Evolutionary conservation across 306 rosid genomes (phyloP).

Genomic region (Ammopiptanthus mongolicus): DNA sequence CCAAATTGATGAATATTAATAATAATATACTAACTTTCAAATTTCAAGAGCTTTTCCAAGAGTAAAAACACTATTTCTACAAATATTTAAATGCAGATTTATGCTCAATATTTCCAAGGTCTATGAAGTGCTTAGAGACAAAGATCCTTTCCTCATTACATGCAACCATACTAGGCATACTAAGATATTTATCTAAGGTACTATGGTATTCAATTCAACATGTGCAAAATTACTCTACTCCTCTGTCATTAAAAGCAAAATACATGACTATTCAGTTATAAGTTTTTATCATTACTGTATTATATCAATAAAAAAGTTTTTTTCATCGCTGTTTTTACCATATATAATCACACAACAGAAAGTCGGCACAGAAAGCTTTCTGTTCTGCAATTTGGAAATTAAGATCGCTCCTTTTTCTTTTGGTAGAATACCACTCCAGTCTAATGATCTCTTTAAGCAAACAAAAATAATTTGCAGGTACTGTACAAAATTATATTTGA

Average conservation of each 20-base stretch:
- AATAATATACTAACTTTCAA: constrained; percentile 1
- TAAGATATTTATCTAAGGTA: constrained; percentile 9
- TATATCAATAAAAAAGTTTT: not conserved
- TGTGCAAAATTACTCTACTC: not conserved
- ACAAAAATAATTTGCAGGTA: not conserved
- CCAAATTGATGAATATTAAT: not conserved
- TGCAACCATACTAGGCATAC: not conserved
- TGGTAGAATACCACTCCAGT: not conserved
- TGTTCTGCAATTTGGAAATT: constrained; percentile 7
- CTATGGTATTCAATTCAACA: not conserved
- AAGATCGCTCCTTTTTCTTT: not conserved
- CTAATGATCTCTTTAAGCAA: not conserved
- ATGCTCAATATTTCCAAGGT: constrained; percentile 15
- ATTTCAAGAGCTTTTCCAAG: not conserved
- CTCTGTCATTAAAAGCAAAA: not conserved
- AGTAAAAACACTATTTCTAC: not conserved
- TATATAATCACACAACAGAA: constrained; percentile 5
- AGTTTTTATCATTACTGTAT: not conserved
- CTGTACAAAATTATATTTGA: not conserved
- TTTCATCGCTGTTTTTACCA: not conserved
- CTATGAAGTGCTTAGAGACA: not conserved
- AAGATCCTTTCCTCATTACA: constrained; percentile 6
- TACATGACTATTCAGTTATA: not conserved
- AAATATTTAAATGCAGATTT: constrained; percentile 8
- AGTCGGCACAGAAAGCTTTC: not conserved